These are phyloP conservation scores for Diaporthe caulivora DNA, from an alignment of 2,329 filamentous ascomycete species.

Conservation along the genomic window DNA sequence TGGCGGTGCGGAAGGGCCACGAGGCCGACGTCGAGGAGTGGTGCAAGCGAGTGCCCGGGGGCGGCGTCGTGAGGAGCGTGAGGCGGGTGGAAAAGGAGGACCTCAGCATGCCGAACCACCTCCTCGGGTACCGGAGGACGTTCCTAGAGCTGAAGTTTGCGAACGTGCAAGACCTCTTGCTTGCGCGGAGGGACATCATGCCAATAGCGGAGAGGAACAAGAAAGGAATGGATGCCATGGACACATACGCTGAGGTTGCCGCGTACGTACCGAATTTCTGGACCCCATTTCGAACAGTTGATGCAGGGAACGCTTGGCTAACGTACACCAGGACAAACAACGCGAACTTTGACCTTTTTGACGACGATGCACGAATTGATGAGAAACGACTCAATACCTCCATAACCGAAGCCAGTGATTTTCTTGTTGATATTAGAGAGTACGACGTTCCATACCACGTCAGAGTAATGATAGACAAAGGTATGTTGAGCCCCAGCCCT, in stretches of 20 bases:
- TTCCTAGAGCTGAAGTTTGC: conserved; percentile 89
- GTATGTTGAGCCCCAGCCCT: conserved; percentile 18
- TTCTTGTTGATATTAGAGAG: conserved; percentile 97
- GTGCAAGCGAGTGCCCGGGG: conserved; percentile 81
- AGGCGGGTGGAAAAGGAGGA: conserved; percentile 91
- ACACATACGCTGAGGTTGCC: conserved; percentile 96
- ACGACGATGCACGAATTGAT: conserved; percentile 83
- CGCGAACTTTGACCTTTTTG: conserved; percentile 94
- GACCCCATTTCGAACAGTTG: conserved; percentile 23
- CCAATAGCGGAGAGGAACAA: conserved; percentile 97
- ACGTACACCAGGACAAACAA: conserved; percentile 67
- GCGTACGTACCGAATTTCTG: conserved; percentile 64
- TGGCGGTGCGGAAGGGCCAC: conserved; percentile 87
- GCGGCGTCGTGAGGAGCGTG: conserved; percentile 84
- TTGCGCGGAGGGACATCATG: conserved; percentile 85
- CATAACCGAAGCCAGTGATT: conserved; percentile 93
- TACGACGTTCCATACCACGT: conserved; percentile 99
- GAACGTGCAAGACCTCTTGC: conserved; percentile 88
- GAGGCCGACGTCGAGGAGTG: conserved; percentile 98
- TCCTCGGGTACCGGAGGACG: conserved; percentile 89
- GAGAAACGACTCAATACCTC: conserved; percentile 81
- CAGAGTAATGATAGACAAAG: conserved; percentile 92
- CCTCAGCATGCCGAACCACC: conserved; percentile 92
- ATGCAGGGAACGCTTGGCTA: conserved; percentile 40
- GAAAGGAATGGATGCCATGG: conserved; percentile 96